A percentile compares a stretch with the other conserved stretches of the same genome.
phyloP scores from a whole-genome alignment of 2,329 filamentous ascomycete species.

The Ascochyta koolunga region DNA sequence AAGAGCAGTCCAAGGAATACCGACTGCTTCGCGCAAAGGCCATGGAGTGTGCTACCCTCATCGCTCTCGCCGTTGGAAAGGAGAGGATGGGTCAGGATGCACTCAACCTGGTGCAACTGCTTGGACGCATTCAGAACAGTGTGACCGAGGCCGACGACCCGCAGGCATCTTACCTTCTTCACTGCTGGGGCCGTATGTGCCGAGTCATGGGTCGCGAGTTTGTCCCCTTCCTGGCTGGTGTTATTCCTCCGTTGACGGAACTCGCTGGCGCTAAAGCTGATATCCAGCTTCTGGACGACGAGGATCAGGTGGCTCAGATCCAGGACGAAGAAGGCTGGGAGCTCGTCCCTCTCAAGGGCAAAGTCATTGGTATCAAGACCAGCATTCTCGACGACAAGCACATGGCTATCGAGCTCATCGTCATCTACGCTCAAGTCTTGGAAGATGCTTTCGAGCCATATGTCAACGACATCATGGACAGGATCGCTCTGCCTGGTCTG shows the following conservation, averaged over 20 bases:
- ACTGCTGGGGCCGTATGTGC: slow-evolving; percentile 99
- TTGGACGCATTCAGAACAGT: slow-evolving; percentile 79
- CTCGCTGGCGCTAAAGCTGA: slow-evolving; percentile 95
- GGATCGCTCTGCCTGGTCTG: slow-evolving; percentile 90
- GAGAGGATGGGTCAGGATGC: slow-evolving; percentile 89
- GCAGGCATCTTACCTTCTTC: slow-evolving; percentile 94
- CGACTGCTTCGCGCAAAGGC: slow-evolving; percentile 91
- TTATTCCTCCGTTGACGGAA: slow-evolving; percentile 92
- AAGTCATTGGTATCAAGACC: slow-evolving; percentile 97
- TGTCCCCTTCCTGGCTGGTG: slow-evolving; percentile 85
- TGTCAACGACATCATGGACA: slow-evolving; percentile 91
- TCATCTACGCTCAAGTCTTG: slow-evolving; percentile 96
- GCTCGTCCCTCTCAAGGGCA: slow-evolving; percentile 93
- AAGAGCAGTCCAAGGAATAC: slow-evolving; percentile 93
- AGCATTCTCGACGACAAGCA: slow-evolving; percentile 98
- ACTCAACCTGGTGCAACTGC: slow-evolving; percentile 81
- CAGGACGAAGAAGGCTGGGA: slow-evolving; percentile 98
- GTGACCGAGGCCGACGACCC: slow-evolving; percentile 93
- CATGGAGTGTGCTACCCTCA: slow-evolving; percentile 98
- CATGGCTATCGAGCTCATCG: slow-evolving; percentile 98
- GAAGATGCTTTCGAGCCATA: slow-evolving; percentile 91
- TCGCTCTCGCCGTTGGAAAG: slow-evolving; percentile 92
- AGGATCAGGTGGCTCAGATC: slow-evolving; percentile 89
- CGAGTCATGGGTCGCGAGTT: slow-evolving; percentile 90
- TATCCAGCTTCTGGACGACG: slow-evolving; percentile 93